A percentile compares a stretch with the other conserved stretches of the same genome.
These are phyloP conservation scores for Microbotryum lychnidis-dioicae DNA, from an alignment of 1,284 basidiomycete species.

Conservation along the genomic window DNA sequence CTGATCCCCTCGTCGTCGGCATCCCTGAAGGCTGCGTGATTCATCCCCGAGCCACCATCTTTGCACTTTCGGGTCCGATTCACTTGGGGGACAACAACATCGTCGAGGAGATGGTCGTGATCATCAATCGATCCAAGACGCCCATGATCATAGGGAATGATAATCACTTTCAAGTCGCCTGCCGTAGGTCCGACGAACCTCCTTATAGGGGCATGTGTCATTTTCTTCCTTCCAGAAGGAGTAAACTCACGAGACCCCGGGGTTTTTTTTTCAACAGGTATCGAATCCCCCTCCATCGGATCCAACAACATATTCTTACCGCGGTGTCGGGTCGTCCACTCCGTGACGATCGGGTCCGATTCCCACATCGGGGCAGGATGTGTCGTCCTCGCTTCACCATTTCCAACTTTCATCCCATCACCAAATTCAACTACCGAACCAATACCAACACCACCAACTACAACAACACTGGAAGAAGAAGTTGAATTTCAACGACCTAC, in stretches of 20 bases:
- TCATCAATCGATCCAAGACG: conserved; percentile 78
- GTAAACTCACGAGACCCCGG: background rate
- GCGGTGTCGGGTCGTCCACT: conserved; percentile 66
- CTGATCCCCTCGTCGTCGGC: background rate
- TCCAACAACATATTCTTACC: conserved; percentile 76
- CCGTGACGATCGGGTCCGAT: conserved; percentile 63
- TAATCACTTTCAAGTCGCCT: conserved; percentile 87
- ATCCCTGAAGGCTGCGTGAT: conserved; percentile 60
- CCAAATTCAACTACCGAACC: conserved; percentile 5
- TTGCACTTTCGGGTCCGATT: conserved; percentile 77
- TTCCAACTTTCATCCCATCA: conserved; percentile 38
- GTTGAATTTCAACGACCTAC: background rate
- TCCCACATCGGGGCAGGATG: conserved; percentile 75
- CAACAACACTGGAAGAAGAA: conserved; percentile 44
- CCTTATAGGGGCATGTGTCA: background rate
- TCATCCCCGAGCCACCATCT: conserved; percentile 87
- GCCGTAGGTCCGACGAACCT: conserved; percentile 52
- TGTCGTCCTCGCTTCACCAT: conserved; percentile 29
- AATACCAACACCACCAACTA: conserved; percentile 5
- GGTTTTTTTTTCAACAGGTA: conserved; percentile 46
- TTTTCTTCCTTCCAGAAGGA: background rate
- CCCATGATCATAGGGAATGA: conserved; percentile 85
- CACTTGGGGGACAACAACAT: conserved; percentile 79
- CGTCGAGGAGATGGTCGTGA: conserved; percentile 78
- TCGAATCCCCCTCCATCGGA: conserved; percentile 75